Evolutionary conservation across 352 stramenopile genomes (phyloP).

Genomic region (Peronosclerospora sorghi): DNA sequence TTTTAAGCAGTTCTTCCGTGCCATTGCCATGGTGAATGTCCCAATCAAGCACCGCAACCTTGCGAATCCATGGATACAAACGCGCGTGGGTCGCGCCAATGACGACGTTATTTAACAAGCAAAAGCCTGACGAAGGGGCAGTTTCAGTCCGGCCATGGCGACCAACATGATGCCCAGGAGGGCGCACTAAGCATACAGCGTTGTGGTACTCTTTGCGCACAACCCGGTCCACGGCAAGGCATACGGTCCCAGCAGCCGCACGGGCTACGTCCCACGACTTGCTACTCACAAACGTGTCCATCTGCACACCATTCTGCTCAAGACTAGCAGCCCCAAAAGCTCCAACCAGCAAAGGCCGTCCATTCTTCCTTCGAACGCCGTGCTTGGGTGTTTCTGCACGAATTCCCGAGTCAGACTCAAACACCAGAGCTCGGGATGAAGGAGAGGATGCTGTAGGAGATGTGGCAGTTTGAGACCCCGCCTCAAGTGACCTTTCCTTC

Average conservation of each 20-base stretch:
- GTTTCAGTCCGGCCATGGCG: conserved; percentile 44
- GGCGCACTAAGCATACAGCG: conserved; percentile 81
- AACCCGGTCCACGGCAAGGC: conserved; percentile 70
- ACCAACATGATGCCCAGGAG: conserved; percentile 89
- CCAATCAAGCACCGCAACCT: conserved; percentile 96
- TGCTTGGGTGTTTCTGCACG: conserved; percentile 28
- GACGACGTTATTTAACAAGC: conserved; percentile 97
- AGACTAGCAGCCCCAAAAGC: conserved; percentile 62
- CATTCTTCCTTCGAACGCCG: conserved; percentile 22
- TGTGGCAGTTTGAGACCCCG: conserved; percentile 26
- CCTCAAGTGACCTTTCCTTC: conserved; percentile 52
- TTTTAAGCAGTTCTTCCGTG: conserved; percentile 87
- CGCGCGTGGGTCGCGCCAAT: conserved; percentile 97
- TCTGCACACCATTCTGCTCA: conserved; percentile 47
- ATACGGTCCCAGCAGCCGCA: conserved; percentile 68
- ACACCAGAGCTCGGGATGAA: conserved; percentile 45
- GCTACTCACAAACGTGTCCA: conserved; percentile 82
- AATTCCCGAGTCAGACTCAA: conserved; percentile 68
- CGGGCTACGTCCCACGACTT: conserved; percentile 79
- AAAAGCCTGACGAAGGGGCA: conserved; percentile 89
- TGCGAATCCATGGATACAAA: conserved; percentile 83
- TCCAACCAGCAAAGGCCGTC: conserved; percentile 35
- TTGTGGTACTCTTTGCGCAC: conserved; percentile 71
- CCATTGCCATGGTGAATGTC: conserved; percentile 99
- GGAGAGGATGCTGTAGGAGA: conserved; percentile 24